Evolutionary conservation across 2,329 filamentous ascomycete genomes (phyloP), one percentile per base, ranked within the genome.

Genomic region (Corniculantispora saksenae): DNA sequence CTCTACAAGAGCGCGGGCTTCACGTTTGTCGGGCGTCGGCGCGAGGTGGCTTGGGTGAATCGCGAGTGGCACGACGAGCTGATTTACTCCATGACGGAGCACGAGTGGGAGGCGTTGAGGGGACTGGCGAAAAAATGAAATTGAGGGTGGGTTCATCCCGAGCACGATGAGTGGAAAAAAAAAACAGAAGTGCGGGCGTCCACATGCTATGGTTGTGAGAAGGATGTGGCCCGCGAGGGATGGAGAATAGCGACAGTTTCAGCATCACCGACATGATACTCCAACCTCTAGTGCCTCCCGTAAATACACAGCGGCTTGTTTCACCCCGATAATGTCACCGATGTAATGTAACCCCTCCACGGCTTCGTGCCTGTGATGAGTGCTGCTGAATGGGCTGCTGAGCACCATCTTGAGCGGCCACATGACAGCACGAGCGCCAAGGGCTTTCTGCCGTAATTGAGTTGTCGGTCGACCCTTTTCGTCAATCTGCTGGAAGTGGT

Each of bases 61-160:
- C 21, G 65, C 3, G n/a, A 9, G 61, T 63, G 61, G 60, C 56
- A 66, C 29, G 64, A 66, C 13, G 65, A 66, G 61, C 50, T 66
- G 21, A 61, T 56, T 32, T 66, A 45, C n/a, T 63, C 47, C 1
- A 66, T 66, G 55, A 63, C 61, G 35, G 60, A 66, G 56, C 43
- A n/a, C 38, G 65, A 66, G 47, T 66, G 65, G 65, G 61, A 64
- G 48, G 21, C 19, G 40, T 40, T 60, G 19, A 29, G 60, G 32
- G 55, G 50, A 5, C 27, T 58, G 57, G 21, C 10, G 7, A 35
- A 51, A 27, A 25, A 35, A 8, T 1, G 25, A 25, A 55, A 23
- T 9, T 51, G 32, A 35, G 19, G 5, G n/a, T n/a, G n/a, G n/a
- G n/a, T n/a, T n/a, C n/a, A n/a, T n/a, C n/a, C n/a, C n/a, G n/a